Base-by-base conservation (phyloP, 371 early-diverging fungal genomes). In the Mortierella sp. region DNA sequence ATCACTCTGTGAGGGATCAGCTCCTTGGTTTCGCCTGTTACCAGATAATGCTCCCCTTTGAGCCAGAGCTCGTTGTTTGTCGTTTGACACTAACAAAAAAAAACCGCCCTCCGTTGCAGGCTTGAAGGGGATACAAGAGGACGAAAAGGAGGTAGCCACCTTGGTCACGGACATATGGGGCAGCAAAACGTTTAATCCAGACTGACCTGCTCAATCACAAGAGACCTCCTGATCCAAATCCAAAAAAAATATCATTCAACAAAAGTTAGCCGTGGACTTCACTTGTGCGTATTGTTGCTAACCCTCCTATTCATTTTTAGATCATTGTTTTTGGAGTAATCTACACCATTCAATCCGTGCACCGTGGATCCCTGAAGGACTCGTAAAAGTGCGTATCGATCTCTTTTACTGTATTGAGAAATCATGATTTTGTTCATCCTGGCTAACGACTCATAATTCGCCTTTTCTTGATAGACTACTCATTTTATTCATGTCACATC, bases 121-220 rank as follows among this genome's bases (percentile, higher is more conserved):
- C 24, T 26, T 32, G 28, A 68, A 39, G 62, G 35, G 54, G 61
- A 57, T 1, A 37, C 26, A 39, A 26, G 11, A 14, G 40, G 12
- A 45, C 37, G 20, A 58, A 68, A 62, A 69, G 62, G 69, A 62
- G 62, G 43, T 9, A 68, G 24, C 54, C 62, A 40, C 12, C 40
- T 40, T 16, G 68, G 68, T 49, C 32, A 59, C 59, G 47, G 22
- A 54, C 9, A 55, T 45, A 67, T 45, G 62, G 62, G 30, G 55
- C 26, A 10, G 30, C 16, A 5, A 30, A 9, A 5, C 20, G 52
- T 24, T 18, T 51, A n/a, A 18, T 51, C 51, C 55, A 12, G 54
- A 24, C 55, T 28, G 28, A 55, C 28, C 14, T 55, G 55, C 30
- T 55, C 55, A 14, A 28, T 24, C 28, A 55, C 55, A 28, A 55